Evolutionary conservation across 1,284 basidiomycete species (phyloP).

Genomic region (Ganoderma boninense): DNA sequence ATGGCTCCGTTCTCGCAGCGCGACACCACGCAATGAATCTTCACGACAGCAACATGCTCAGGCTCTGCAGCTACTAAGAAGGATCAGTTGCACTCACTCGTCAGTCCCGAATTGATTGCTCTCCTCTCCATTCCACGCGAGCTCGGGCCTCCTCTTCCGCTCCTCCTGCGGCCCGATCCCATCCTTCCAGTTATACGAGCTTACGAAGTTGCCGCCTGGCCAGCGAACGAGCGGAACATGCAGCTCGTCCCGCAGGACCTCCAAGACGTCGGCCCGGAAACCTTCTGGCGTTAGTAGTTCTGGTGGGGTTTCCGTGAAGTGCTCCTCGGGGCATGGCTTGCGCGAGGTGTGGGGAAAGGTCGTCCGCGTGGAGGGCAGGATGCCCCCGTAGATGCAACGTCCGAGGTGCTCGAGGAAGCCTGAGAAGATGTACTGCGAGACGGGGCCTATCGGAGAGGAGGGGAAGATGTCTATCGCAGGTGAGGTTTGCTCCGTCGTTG

Average conservation of each 20-base stretch:
- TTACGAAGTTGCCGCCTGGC: constrained; percentile 68
- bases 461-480: constrained; percentile 39
- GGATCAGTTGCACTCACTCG: constrained; percentile 41
- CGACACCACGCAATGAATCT: constrained; percentile 60
- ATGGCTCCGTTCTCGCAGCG: constrained; percentile 61
- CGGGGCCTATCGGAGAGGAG: constrained; percentile 34
- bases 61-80: neutral
- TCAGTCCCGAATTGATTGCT: constrained; percentile 73
- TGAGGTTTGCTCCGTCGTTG: neutral
- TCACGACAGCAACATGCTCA: constrained; percentile 24
- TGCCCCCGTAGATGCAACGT: constrained; percentile 69
- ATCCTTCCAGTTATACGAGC: constrained; percentile 75
- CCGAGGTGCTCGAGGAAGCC: constrained; percentile 72
- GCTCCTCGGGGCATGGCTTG: constrained; percentile 39
- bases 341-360: constrained; percentile 40
- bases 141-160: constrained; percentile 64
- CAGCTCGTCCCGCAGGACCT: constrained; percentile 57
- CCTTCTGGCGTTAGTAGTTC: constrained; percentile 45
- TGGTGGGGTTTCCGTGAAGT: constrained; percentile 36
- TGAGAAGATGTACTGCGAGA: constrained; percentile 54
- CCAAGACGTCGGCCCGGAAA: constrained; percentile 65
- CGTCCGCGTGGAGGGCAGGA: constrained; percentile 54
- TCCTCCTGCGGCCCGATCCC: constrained; percentile 63
- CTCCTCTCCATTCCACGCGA: constrained; percentile 74
- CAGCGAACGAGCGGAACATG: constrained; percentile 66